Conservation (phyloP, 441 rosid genomes). For the Mallotus repandus region DNA sequence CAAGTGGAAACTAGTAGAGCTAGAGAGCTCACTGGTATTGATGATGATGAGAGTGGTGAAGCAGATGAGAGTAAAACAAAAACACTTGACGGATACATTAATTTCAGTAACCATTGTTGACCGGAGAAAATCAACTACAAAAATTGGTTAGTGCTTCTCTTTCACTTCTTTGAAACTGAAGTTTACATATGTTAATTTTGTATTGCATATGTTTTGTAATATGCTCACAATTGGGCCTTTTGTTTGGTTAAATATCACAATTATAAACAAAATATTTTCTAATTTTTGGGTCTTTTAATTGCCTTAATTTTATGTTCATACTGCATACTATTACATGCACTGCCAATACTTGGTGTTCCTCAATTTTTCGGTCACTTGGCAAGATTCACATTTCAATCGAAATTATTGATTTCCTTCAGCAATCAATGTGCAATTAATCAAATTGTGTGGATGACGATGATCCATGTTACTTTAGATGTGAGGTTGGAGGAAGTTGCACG, state of each 20-base stretch:
- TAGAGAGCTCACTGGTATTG: conserved; percentile 47
- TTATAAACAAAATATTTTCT: background rate
- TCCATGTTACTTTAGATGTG: too few relatives aligned
- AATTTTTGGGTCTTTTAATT: background rate
- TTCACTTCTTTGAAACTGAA: background rate
- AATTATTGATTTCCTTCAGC: too few relatives aligned
- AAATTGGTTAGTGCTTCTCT: background rate
- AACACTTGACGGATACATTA: conserved; percentile 6
- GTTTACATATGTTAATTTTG: conserved; percentile 10
- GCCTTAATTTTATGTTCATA: too few relatives aligned
- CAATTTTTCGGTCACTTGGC: too few relatives aligned
- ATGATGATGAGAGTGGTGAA: conserved; percentile 11
- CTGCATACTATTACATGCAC: too few relatives aligned
- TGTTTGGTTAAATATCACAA: background rate
- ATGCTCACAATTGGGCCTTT: conserved; percentile 5
- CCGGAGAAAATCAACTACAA: conserved; percentile 5
- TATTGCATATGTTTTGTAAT: background rate
- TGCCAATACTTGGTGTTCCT: too few relatives aligned
- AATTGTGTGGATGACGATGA: too few relatives aligned
- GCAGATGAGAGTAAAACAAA: conserved; percentile 16
- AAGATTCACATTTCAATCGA: too few relatives aligned
- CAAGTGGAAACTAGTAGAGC: conserved; percentile 57
- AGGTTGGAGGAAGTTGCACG: too few relatives aligned
- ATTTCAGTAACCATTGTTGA: conserved; percentile 11
- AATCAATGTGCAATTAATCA: too few relatives aligned